Evolutionary conservation across 2,329 filamentous ascomycete genomes (phyloP), one percentile per base, ranked within the genome.

Genomic region (Pezicula neosporulosa): DNA sequence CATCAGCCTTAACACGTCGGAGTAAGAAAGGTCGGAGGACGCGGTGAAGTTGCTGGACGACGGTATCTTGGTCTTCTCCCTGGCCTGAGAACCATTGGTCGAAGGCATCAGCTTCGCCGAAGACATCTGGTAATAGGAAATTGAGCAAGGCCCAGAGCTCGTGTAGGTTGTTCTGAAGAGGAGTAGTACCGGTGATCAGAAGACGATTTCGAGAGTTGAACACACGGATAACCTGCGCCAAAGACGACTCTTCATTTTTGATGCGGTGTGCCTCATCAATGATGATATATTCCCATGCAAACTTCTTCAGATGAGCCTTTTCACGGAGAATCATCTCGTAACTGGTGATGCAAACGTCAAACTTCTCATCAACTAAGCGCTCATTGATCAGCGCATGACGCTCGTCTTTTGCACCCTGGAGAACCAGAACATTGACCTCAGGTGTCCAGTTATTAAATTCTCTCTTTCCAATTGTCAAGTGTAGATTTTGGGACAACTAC

Each of bases 201-300:
- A 99, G 80, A 47, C 94, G 87, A 68, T 97, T 97, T 66, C 94
- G 84, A 5, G 94, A 99, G 71, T 92, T 90, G 77, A 99, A 99
- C 48, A 97, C 76, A 60, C 94, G 90, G 58, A 99, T 96, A 60
- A 97, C 95, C 66, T 97, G 93, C 3, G 94, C 92, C 3, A 99
- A 78, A 0, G 94, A 97, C 0, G 94, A 99, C 69, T 97, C 91
- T 68, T 99, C 94, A 71, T 99, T 99, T 77, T 99, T 99, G 81
- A 99, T 99, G 54, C 94, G 90, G 70, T 99, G 94, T 2, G 94
- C 86, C 73, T 99, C 94, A 64, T 99, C 94, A 58, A 99, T 96
- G 61, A 99, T 96, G 70, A 99, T 99, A 71, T 99, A 99, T 69
- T 99, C 93, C 94, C 94, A 99, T 0, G 94, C 92, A 68, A 99